Base-by-base conservation (phyloP, 2,329 filamentous ascomycete species). In the Aspergillus novofumigatus region DNA sequence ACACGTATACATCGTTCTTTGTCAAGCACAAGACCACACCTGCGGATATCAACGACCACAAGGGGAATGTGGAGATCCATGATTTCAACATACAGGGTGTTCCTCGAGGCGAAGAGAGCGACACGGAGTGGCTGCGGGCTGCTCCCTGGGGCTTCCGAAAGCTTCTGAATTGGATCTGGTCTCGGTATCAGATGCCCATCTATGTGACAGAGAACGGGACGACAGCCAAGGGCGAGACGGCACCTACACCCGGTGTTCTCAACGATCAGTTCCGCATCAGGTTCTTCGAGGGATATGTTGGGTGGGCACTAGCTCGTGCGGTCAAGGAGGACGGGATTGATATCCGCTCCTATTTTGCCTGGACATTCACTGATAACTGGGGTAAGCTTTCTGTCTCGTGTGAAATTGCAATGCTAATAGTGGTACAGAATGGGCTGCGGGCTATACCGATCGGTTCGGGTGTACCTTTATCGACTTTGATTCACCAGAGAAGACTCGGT, bases 161-260 rank as follows among this genome's bases (percentile, higher is more conserved):
- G 68, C 78, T 92, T 53, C 79, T 91, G 59, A 81, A 81, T 59
- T 91, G 88, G 88, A 80, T 91, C 59, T 88, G 83, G 69, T 83
- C 86, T 69, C 83, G 90, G 29, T 93, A 93, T 72, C 81, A 81
- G 51, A 79, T 82, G 67, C 89, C 90, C 47, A 91, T 93, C 71
- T 92, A 90, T 73, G 85, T 92, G 52, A 93, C 90, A 1, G 90
- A 93, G 77, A 93, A 91, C 72, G 90, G 90, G 8, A 93, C 89
- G 3, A 90, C 86, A 58, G 75, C 92, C 67, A 90, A 90, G 76
- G 87, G 86, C 51, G 90, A 93, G 77, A 90, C 88, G 68, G 85
- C 90, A 53, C 77, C 91, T 61, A 75, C 84, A 2, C 72, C 89
- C 61, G 68, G 88, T 72, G 86, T 91, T 54, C 77, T 92, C 50